Evolutionary conservation across 768 basidiomycete genomes (phyloP).

Genomic region (Mycena capillaripes): DNA sequence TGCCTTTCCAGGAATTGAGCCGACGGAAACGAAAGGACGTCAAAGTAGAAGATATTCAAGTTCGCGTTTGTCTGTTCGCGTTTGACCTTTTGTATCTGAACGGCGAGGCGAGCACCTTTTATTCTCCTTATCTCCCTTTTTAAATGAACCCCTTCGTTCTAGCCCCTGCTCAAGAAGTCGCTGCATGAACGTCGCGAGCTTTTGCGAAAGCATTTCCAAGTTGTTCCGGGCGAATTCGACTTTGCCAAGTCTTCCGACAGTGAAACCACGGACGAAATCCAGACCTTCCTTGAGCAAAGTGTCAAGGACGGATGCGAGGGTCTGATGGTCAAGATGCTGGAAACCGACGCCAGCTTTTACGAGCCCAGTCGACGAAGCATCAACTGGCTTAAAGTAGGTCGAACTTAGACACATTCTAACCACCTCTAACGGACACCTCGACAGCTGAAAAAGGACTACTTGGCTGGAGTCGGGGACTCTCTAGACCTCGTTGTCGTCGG

Average conservation of each 20-base stretch:
- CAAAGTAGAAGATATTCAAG: conserved; percentile 97
- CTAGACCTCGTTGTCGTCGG: conserved; percentile 98
- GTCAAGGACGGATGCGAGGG: conserved; percentile 99
- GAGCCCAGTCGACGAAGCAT: conserved; percentile 96
- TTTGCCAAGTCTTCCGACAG: conserved; percentile 94
- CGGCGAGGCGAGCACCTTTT: conserved; percentile 80
- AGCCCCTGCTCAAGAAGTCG: conserved; percentile 88
- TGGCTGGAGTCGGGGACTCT: conserved; percentile 96
- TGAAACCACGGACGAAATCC: conserved; percentile 93
- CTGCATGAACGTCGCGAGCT: conserved; percentile 83
- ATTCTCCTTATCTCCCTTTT: not conserved
- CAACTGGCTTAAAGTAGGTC: conserved; percentile 94
- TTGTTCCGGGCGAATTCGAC: conserved; percentile 90
- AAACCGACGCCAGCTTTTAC: conserved; percentile 91
- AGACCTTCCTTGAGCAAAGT: conserved; percentile 93
- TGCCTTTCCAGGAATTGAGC: conserved; percentile 99
- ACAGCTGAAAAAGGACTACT: conserved; percentile 98
- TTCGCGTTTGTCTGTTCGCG: conserved; percentile 95
- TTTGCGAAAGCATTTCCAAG: conserved; percentile 82
- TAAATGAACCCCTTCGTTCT: not conserved
- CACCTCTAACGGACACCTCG: not conserved
- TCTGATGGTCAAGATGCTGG: conserved; percentile 99
- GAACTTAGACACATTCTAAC: not conserved
- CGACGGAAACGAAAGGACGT: conserved; percentile 97
- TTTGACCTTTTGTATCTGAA: conserved; percentile 98